Base-by-base conservation (phyloP, 208 protist genomes). In the Herpetomonas samuelpessoai region DNA sequence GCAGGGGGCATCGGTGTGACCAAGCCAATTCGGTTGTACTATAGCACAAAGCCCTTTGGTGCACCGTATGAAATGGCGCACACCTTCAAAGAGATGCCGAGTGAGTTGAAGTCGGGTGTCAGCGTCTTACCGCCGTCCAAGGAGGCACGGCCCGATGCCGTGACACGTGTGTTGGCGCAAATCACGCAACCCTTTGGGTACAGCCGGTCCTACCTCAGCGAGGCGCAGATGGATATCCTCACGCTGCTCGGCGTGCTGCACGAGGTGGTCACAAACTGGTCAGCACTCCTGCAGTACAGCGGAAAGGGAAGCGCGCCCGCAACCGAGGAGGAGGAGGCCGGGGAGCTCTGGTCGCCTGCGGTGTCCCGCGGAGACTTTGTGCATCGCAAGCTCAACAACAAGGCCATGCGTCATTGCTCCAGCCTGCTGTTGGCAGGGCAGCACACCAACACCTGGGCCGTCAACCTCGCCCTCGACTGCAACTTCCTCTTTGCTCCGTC, bases 401-500 rank as follows among this genome's bases (percentile, higher is more conserved):
- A 95, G 61, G 85, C 83, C 25, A 67, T 88, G 51, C 77, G 83
- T 39, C 83, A 91, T n/a, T 83, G 75, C 73, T 88, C 81, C 3
- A 79, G 90, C 31, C 67, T 84, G 10, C 66, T 89, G 27, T 65
- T 90, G 7, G 84, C 88, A 29, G 88, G 85, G 10, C 85, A 91
- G 55, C 85, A 92, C 49, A 65, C 74, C 18, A 68, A 54, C 48
- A 87, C 71, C 18, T 96, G 91, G 91, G 82, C 80, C 3, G 82
- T 92, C 9, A 83, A 83, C 55, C 60, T 96, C 18, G 86, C 85
- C 1, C 64, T 91, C 4, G 88, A 96, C 65, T 90, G 77, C 65
- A 59, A 58, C 44, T 96, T 90, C 65, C 79, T 96, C 31, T 96
- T 95, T 62, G 64, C 71, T 12, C 39, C 74, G 25, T 26, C 65